phyloP scores from a whole-genome alignment of 2,329 filamentous ascomycete species.

The Coleophoma cylindrospora region DNA sequence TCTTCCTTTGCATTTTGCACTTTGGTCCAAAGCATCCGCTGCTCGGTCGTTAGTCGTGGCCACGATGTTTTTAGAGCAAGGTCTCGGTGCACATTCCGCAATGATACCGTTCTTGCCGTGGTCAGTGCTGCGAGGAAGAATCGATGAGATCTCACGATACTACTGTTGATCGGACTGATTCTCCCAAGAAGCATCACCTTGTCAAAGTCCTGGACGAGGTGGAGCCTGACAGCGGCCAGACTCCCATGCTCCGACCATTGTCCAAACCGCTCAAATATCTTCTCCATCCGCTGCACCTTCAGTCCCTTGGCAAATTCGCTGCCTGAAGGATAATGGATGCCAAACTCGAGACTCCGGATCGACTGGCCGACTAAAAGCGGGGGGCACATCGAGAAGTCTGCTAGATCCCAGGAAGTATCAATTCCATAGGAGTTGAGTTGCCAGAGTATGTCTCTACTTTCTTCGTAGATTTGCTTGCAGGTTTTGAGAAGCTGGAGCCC shows the following conservation, averaged over 20 bases:
- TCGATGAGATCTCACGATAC: neutral
- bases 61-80: neutral
- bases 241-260: neutral
- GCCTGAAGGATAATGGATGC: neutral
- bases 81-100: neutral
- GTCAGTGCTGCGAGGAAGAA: neutral
- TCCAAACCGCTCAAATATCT: neutral
- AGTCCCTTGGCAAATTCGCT: neutral
- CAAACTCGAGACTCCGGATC: neutral
- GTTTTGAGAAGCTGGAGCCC: neutral
- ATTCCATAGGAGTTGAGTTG: neutral
- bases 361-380: neutral
- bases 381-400: neutral
- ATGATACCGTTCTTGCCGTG: neutral
- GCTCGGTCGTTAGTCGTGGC: neutral
- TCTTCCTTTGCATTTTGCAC: neutral
- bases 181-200: neutral
- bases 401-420: neutral
- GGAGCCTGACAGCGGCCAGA: neutral
- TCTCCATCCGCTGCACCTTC: neutral
- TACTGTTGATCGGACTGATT: neutral
- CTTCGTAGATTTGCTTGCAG: neutral
- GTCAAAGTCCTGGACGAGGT: neutral
- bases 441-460: neutral
- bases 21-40: neutral